Conservation (phyloP, 139 green algal species). For the Tetraselmis striata region DNA sequence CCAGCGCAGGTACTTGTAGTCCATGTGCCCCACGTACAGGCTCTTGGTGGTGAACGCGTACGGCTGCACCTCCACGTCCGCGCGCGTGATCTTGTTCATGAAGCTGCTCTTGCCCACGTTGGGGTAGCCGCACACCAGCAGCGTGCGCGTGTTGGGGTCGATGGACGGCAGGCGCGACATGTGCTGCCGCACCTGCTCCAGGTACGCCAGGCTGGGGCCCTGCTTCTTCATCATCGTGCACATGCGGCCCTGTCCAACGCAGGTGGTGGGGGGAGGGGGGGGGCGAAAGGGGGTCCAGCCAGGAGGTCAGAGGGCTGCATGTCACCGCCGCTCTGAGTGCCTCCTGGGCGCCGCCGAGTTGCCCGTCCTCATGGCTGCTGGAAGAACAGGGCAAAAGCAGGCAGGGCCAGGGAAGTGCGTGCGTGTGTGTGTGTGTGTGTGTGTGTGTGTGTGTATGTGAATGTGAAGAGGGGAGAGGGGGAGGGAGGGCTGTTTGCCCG, state of each 20-base stretch:
- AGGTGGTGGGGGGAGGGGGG: too few species aligned
- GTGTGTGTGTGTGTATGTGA: too few species aligned
- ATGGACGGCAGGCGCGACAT: conserved; percentile 95
- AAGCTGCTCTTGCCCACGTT: conserved; percentile 97
- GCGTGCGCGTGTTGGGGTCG: conserved; percentile 92
- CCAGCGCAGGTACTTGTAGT: conserved; percentile 94
- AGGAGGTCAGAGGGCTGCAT: too few species aligned
- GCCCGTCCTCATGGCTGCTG: too few species aligned
- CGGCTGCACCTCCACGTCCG: conserved; percentile 97
- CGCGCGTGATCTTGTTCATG: conserved; percentile 96
- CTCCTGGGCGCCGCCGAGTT: too few species aligned
- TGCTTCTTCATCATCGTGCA: conserved; percentile 98
- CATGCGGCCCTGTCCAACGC: conserved; percentile 90
- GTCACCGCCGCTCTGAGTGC: too few species aligned
- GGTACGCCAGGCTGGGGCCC: conserved; percentile 79
- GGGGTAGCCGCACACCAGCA: conserved; percentile 96
- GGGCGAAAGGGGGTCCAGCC: too few species aligned
- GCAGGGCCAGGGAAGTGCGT: too few species aligned
- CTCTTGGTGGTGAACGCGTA: conserved; percentile 96
- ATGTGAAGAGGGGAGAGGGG: too few species aligned
- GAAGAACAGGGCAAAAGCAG: too few species aligned
- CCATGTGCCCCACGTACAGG: conserved; percentile 95
- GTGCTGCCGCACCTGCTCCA: conserved; percentile 97
- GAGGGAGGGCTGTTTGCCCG: too few species aligned
- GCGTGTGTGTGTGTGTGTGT: too few species aligned